A percentile compares a stretch with the other conserved stretches of the same genome.
phyloP scores from a whole-genome alignment of 2,329 filamentous ascomycete genomes.

The Penicillium sp. region DNA sequence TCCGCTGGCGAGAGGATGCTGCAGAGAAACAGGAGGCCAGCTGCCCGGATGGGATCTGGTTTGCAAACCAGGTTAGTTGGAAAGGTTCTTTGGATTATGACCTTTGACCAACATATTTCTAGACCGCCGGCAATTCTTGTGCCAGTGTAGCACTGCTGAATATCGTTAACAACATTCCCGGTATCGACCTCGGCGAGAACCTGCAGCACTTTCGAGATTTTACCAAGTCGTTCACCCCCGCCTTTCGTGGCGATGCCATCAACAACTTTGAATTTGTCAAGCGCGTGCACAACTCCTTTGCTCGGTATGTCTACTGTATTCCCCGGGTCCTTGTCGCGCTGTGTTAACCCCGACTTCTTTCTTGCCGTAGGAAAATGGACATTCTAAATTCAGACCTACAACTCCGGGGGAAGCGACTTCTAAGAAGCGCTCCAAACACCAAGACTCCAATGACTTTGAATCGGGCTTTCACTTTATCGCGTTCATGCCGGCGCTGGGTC shows the following conservation, averaged over 20 bases:
- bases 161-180: conserved; percentile 77
- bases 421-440: conserved; percentile 37
- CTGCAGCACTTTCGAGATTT: conserved; percentile 67
- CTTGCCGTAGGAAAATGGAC: conserved; percentile 59
- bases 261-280: conserved; percentile 71
- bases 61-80: conserved; percentile 72
- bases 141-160: conserved; percentile 90
- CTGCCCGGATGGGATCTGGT: conserved; percentile 71
- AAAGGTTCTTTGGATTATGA: too few relatives aligned
- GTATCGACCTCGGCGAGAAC: conserved; percentile 62
- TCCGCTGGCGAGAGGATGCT: conserved; percentile 62
- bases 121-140: conserved; percentile 80
- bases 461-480: conserved; percentile 81
- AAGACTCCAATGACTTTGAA: conserved; percentile 50
- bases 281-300: conserved; percentile 80
- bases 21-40: conserved; percentile 47
- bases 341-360: conserved; percentile 1
- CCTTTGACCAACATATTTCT: background rate
- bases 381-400: conserved; percentile 66
- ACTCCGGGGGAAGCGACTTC: conserved; percentile 47
- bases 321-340: background rate
- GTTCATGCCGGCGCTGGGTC: conserved; percentile 69
- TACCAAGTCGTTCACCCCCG: conserved; percentile 63
- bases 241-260: conserved; percentile 70
- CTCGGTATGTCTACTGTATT: conserved; percentile 48